Evolutionary conservation across 2,329 filamentous ascomycete species (phyloP).

Genomic region (Parasarocladium wereldwijsianum): DNA sequence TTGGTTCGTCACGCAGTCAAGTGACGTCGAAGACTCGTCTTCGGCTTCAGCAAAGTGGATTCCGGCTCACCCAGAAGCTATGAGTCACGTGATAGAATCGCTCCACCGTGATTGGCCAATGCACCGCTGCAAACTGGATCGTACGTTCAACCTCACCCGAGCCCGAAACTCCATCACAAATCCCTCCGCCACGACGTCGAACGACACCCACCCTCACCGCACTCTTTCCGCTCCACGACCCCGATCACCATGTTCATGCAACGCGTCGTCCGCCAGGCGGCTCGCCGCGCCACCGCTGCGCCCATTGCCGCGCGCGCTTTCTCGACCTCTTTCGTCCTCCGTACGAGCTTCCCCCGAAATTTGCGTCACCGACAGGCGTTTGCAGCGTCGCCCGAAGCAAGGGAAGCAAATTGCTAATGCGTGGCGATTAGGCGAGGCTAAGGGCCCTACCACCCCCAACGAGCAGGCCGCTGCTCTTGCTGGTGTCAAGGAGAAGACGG

Average conservation of each 20-base stretch:
- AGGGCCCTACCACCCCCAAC: constrained; percentile 17
- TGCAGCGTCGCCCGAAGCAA: not conserved
- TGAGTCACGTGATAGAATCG: constrained; percentile 17
- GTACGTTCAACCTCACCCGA: constrained; percentile 17
- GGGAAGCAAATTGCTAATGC: not conserved
- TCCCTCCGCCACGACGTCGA: constrained; percentile 29
- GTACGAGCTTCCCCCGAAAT: constrained; percentile 26
- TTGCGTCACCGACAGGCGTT: constrained; percentile 1
- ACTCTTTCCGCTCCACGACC: constrained; percentile 9
- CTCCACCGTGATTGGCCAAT: constrained; percentile 20
- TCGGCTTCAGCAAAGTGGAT: no score
- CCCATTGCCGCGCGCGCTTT: constrained; percentile 44
- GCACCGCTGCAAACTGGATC: constrained; percentile 14
- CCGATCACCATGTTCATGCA: constrained; percentile 44
- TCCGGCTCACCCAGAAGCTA: constrained; percentile 9
- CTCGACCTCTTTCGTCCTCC: constrained; percentile 43
- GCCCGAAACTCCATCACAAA: constrained; percentile 32
- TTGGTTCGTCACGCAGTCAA: no score
- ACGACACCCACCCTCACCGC: constrained; percentile 10
- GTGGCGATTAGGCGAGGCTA: constrained; percentile 18
- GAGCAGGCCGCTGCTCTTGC: constrained; percentile 21
- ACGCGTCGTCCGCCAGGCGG: constrained; percentile 45
- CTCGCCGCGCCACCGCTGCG: constrained; percentile 40
- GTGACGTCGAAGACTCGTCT: no score
- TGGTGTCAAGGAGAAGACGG: constrained; percentile 26